Conservation (phyloP, 2,329 filamentous ascomycete species). For the Alternaria viburni region DNA sequence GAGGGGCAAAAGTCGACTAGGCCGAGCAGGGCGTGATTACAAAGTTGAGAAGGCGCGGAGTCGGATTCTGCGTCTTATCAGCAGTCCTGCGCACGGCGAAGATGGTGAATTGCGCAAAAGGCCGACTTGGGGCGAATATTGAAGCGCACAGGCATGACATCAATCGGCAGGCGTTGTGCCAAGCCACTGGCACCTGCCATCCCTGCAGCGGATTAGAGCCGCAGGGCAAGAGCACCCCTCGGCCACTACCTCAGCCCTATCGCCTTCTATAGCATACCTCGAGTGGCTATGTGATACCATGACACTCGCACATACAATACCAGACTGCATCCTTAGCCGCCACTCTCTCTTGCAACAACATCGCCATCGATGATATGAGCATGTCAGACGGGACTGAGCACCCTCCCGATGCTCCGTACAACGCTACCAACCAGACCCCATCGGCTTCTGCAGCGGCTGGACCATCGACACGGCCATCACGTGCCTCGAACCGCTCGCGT, state of each 20-base stretch:
- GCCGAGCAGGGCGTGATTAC: slow-evolving; percentile 10
- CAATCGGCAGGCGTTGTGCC: slow-evolving; percentile 8
- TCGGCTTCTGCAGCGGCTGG: background rate
- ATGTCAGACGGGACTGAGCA: slow-evolving; percentile 13
- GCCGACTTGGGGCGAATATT: slow-evolving; percentile 20
- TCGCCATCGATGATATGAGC: slow-evolving; percentile 34
- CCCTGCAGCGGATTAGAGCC: slow-evolving; percentile 22
- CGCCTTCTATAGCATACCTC: no score
- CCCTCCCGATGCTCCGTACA: slow-evolving; percentile 5
- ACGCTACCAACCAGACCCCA: background rate
- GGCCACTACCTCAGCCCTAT: slow-evolving; percentile 19
- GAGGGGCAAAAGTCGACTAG: slow-evolving; percentile 25
- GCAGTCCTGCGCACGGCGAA: slow-evolving; percentile 7
- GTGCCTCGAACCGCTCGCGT: background rate
- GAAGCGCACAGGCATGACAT: slow-evolving; percentile 19
- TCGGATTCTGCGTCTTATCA: slow-evolving; percentile 1
- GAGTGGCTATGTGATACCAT: background rate
- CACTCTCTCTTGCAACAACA: background rate
- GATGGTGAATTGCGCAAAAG: slow-evolving; percentile 5
- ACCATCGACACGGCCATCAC: background rate
- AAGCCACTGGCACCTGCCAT: slow-evolving; percentile 16
- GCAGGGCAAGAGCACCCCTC: slow-evolving; percentile 18
- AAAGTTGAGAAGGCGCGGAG: background rate
- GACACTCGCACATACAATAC: background rate
- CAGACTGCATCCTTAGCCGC: slow-evolving; percentile 3